A percentile compares a stretch with the other conserved stretches of the same genome.
phyloP scores from a whole-genome alignment of 495 filamentous ascomycete species.

The Podospora australis region DNA sequence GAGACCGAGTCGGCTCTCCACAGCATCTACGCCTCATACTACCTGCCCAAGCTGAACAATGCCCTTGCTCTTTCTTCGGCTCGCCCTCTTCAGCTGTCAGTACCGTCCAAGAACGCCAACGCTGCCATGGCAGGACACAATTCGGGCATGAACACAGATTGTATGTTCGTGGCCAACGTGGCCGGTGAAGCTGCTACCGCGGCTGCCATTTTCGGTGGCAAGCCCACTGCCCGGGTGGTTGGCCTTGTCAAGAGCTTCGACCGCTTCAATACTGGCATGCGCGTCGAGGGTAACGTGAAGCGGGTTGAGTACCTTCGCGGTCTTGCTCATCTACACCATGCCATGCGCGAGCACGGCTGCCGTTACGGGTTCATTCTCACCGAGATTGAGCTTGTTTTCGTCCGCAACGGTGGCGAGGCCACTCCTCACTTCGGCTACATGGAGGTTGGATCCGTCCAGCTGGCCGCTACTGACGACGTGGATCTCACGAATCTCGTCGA shows the following conservation, averaged over 20 bases:
- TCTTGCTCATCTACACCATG: conserved; percentile 73
- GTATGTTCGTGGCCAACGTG: conserved; percentile 61
- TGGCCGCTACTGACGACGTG: conserved; percentile 31
- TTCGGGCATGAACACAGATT: conserved; percentile 62
- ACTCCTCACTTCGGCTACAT: conserved; percentile 79
- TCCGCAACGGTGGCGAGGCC: conserved; percentile 66
- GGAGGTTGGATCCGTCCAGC: conserved; percentile 62
- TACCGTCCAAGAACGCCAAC: conserved; percentile 44
- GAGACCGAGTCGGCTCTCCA: conserved; percentile 68
- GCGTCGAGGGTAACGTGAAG: conserved; percentile 68
- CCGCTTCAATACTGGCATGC: conserved; percentile 91
- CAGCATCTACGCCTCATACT: conserved; percentile 60
- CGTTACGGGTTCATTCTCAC: conserved; percentile 93
- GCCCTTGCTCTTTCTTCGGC: conserved; percentile 63
- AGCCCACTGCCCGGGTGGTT: conserved; percentile 71
- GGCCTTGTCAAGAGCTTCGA: conserved; percentile 85
- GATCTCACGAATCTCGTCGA: conserved; percentile 3
- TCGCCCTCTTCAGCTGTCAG: conserved; percentile 52
- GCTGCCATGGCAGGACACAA: conserved; percentile 47
- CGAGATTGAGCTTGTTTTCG: conserved; percentile 87
- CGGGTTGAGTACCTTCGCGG: conserved; percentile 81
- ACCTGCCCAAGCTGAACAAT: conserved; percentile 72
- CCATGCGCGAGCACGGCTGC: conserved; percentile 88
- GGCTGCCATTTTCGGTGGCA: conserved; percentile 58
- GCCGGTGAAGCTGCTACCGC: conserved; percentile 40